Evolutionary conservation across 495 filamentous ascomycete species (phyloP).

Genomic region (Sabuloglossum arenarium): DNA sequence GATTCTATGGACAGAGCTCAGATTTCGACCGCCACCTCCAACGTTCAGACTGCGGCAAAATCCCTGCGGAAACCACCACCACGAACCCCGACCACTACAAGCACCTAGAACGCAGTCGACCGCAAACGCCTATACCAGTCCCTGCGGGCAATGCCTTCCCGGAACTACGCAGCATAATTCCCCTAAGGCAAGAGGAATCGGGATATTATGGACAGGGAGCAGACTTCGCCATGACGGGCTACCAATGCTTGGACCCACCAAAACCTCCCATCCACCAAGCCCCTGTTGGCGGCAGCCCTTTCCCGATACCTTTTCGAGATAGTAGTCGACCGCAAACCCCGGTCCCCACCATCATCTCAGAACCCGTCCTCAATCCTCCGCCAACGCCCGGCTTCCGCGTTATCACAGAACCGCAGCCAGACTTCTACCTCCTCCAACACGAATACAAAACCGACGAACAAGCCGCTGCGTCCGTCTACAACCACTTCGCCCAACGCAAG

Average conservation of each 20-base stretch:
- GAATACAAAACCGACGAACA: background rate
- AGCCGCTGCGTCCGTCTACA: background rate
- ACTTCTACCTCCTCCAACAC: background rate
- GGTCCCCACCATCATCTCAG: background rate
- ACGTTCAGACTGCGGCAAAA: background rate
- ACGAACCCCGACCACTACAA: background rate
- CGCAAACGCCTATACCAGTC: background rate
- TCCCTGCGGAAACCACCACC: background rate
- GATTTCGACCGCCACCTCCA: background rate
- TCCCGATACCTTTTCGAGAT: background rate
- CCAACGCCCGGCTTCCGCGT: background rate
- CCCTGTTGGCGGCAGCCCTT: background rate
- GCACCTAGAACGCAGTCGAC: background rate
- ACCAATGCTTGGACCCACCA: background rate
- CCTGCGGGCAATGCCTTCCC: background rate
- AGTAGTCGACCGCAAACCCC: background rate
- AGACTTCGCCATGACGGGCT: background rate
- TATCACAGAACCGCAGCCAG: background rate
- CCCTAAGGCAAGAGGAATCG: background rate
- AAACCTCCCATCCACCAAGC: background rate
- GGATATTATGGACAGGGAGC: background rate
- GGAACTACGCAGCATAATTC: background rate
- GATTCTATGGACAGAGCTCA: too few relatives aligned
- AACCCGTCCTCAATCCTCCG: background rate
- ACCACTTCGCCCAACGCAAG: conserved; percentile 1